phyloP scores from a whole-genome alignment of 2,329 filamentous ascomycete species.

The Fusarium sororula region DNA sequence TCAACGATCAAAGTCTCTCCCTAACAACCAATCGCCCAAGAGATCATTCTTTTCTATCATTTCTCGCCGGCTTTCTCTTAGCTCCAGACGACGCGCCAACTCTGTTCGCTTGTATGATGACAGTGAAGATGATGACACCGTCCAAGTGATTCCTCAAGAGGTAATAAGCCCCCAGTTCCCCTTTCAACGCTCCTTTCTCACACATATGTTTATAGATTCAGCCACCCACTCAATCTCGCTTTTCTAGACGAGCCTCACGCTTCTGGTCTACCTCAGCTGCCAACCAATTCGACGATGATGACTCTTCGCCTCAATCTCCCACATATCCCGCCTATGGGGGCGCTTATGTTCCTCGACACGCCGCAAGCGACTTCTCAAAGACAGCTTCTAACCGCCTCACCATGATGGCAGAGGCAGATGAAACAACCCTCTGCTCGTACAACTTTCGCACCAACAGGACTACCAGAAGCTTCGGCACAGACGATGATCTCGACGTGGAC shows the following conservation, averaged over 20 bases:
- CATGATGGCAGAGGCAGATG: slow-evolving; percentile 32
- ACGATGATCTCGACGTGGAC: slow-evolving; percentile 22
- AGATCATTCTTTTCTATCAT: slow-evolving; percentile 27
- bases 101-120: slow-evolving; percentile 26
- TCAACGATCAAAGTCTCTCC: slow-evolving; percentile 28
- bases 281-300: slow-evolving; percentile 27
- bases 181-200: background rate
- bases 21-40: background rate
- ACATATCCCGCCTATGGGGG: slow-evolving; percentile 9
- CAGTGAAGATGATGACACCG: slow-evolving; percentile 11
- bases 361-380: slow-evolving; percentile 44
- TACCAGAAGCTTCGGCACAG: slow-evolving; percentile 1
- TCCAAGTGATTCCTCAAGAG: slow-evolving; percentile 7
- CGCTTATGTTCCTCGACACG: slow-evolving; percentile 45
- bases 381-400: slow-evolving; percentile 29
- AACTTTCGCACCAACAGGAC: slow-evolving; percentile 3
- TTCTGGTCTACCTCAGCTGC: slow-evolving; percentile 37
- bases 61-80: slow-evolving; percentile 24
- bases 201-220: background rate
- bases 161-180: background rate
- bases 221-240: slow-evolving; percentile 11
- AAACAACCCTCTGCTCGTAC: slow-evolving; percentile 37
- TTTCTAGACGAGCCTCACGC: slow-evolving; percentile 33
- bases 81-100: slow-evolving; percentile 1
- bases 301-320: slow-evolving; percentile 3